Evolutionary conservation across 2,329 filamentous ascomycete genomes (phyloP).

Genomic region (Pestalotiopsis sp.): DNA sequence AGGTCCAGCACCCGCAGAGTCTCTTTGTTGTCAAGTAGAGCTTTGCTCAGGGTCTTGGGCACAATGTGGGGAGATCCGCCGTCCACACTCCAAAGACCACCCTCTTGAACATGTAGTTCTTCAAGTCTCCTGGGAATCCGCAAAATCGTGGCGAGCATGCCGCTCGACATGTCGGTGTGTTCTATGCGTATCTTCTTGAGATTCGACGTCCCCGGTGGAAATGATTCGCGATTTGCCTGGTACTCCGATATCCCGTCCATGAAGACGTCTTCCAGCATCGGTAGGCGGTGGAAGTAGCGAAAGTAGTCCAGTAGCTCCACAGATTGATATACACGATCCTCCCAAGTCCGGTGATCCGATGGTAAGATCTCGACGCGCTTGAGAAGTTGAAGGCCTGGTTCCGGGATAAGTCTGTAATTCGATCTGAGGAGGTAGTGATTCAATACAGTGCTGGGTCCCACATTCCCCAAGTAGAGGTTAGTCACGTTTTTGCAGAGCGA

Average conservation of each 20-base stretch:
- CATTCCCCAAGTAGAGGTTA: neutral
- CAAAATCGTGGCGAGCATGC: neutral
- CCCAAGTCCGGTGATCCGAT: neutral
- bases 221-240: neutral
- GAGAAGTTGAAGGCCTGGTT: neutral
- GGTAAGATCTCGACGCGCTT: neutral
- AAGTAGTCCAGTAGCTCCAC: neutral
- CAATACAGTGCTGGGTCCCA: neutral
- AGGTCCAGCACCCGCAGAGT: conserved; percentile 2
- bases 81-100: neutral
- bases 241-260: neutral
- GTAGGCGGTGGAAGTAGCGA: neutral
- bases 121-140: neutral
- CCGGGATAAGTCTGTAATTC: neutral
- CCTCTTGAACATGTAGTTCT: neutral
- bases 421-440: neutral
- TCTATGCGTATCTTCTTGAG: neutral
- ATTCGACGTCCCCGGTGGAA: neutral
- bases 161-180: neutral
- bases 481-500: conserved; percentile 3
- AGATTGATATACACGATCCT: neutral
- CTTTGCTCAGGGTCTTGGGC: neutral
- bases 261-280: neutral
- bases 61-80: neutral
- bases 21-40: neutral